Evolutionary conservation across 495 filamentous ascomycete genomes (phyloP), one percentile per base, ranked within the genome.

Genomic region (Aspergillus hancockii): DNA sequence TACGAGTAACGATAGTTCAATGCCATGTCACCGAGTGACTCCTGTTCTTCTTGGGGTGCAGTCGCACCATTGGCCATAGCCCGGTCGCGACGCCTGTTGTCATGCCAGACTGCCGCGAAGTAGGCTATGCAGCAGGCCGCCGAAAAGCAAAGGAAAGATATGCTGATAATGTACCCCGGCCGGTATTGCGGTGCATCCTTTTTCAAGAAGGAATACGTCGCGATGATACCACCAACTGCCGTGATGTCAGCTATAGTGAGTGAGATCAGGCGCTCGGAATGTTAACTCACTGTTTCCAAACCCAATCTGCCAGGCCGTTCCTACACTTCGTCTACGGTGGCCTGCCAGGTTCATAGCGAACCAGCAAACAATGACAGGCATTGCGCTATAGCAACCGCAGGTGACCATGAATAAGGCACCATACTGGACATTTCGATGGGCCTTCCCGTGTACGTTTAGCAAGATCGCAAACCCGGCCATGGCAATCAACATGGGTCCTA

Each of bases 341-440:
- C 93, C 92, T 1, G 89, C 89, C 16, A 96, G 75, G 62, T 96
- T 97, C 85, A 96, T 96, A 60, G 88, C 89, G 73, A 92, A 97
- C 92, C 93, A 98, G 69, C 92, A 97, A 0, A 95, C 84, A 38
- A 90, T 81, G 12, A 96, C 83, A 0, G 91, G 92, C 85, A 93
- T 90, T 9, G 90, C 88, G 52, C 82, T 80, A 65, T 90, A 90
- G 31, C 72, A 72, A 53, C 83, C 84, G 31, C 72, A 66, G 5
- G 87, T 85, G 57, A 91, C 79, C 34, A 96, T 70, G 71, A 91
- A 92, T 16, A 96, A 77, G 1, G 86, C 90, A 0, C 74, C 85
- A 63, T 95, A 96, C 70, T 91, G 76, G 36, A 89, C 71, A 18
- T 81, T 59, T 2, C 70, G 68, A 57, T 88, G 79, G 23, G 78